Percentiles rank a stretch among this genome's conserved stretches.
Evolutionary conservation across 176 grass and related monocot species (phyloP).

Genomic region (Juncus effusus): DNA sequence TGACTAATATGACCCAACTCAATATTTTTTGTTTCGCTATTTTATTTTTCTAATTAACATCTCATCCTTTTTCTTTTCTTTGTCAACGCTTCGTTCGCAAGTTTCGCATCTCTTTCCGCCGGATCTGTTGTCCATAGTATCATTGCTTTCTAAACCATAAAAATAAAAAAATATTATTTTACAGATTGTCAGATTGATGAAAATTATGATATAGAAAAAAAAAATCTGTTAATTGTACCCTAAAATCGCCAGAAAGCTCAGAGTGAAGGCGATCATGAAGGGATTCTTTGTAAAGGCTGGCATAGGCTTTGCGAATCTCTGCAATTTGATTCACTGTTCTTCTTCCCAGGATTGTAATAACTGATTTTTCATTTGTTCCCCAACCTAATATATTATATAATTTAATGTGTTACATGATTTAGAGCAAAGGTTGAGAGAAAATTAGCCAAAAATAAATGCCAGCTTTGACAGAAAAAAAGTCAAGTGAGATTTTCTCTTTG

Average conservation of each 20-base stretch:
- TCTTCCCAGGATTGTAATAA: slow-evolving; percentile 43
- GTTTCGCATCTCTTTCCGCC: slow-evolving; percentile 71
- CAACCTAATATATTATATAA: slow-evolving; percentile 33
- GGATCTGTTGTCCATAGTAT: slow-evolving; percentile 72
- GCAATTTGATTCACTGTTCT: slow-evolving; percentile 52
- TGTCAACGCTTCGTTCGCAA: slow-evolving; percentile 53
- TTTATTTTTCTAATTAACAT: too few relatives aligned
- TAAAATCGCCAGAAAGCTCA: slow-evolving; percentile 64
- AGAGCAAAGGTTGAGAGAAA: not conserved
- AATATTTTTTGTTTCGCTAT: too few relatives aligned
- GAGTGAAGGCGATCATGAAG: slow-evolving; percentile 56
- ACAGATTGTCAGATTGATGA: not conserved
- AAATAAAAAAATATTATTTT: not conserved
- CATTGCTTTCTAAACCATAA: slow-evolving; percentile 43
- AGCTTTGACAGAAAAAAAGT: too few relatives aligned
- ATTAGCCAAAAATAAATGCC: not conserved
- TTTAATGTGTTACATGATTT: not conserved
- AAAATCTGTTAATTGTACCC: slow-evolving; percentile 33
- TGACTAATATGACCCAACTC: too few relatives aligned
- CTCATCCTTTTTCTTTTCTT: slow-evolving; percentile 8
- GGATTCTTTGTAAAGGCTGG: slow-evolving; percentile 49
- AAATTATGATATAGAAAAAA: not conserved
- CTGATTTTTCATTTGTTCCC: slow-evolving; percentile 57
- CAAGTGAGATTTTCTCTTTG: too few relatives aligned
- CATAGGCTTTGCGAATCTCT: slow-evolving; percentile 55